These are phyloP conservation scores for Aurantiochytrium sp. DNA, from an alignment of 108 stramenopile genomes.

Conservation along the genomic window DNA sequence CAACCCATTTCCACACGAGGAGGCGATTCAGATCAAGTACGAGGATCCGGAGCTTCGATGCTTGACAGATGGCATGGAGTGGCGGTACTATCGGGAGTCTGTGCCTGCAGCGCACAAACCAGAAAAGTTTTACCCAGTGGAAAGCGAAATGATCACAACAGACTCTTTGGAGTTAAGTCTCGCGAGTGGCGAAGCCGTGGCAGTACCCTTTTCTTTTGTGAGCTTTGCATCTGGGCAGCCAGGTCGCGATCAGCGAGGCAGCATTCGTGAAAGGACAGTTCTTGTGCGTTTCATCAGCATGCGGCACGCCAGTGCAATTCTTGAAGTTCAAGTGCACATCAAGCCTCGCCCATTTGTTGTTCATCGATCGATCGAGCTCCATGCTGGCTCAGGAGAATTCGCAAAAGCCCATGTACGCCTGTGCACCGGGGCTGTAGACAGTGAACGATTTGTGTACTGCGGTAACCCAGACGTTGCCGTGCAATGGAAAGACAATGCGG, in stretches of 20 bases:
- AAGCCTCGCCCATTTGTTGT: slow-evolving; percentile 31
- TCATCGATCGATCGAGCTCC: slow-evolving; percentile 43
- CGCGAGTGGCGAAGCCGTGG: slow-evolving; percentile 38
- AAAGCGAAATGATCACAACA: slow-evolving; percentile 41
- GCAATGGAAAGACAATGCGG: slow-evolving; percentile 33
- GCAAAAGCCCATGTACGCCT: slow-evolving; percentile 35
- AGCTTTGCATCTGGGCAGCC: not conserved
- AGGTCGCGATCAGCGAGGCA: not conserved
- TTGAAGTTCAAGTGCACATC: slow-evolving; percentile 35
- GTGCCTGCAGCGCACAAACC: not conserved
- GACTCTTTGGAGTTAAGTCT: slow-evolving; percentile 36
- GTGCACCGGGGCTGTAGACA: not conserved
- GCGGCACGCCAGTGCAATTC: slow-evolving; percentile 40
- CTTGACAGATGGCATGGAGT: slow-evolving; percentile 37
- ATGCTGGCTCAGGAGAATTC: slow-evolving; percentile 44
- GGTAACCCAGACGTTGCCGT: slow-evolving; percentile 34
- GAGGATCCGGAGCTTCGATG: slow-evolving; percentile 46
- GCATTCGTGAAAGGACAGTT: not conserved
- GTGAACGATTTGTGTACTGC: slow-evolving; percentile 46
- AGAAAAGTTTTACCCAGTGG: slow-evolving; percentile 38
- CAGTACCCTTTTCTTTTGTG: slow-evolving; percentile 47
- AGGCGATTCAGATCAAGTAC: slow-evolving; percentile 48
- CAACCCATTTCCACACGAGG: slow-evolving; percentile 54
- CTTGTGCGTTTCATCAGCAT: not conserved
- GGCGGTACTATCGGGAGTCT: slow-evolving; percentile 21